Evolutionary conservation across 495 filamentous ascomycete genomes (phyloP).

Genomic region (Aspergillus panamensis): DNA sequence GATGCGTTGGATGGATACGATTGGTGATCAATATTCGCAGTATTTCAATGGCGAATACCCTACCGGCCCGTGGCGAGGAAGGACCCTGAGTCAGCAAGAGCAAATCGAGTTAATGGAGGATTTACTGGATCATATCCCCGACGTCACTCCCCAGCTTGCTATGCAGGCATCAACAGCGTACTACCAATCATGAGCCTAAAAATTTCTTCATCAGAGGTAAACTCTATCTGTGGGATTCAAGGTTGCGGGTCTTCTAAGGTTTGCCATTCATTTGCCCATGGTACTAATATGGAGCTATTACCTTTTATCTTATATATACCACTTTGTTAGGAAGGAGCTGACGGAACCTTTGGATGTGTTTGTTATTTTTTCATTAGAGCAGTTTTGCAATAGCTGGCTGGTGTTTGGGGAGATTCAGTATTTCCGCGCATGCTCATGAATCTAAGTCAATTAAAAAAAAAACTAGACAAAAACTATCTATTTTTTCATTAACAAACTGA

Average conservation of each 20-base stretch:
- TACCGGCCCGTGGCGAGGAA: constrained; percentile 47
- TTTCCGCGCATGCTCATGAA: no score
- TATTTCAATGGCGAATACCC: constrained; percentile 48
- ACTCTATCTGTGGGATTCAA: no score
- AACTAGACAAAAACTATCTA: no score
- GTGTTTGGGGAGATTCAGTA: no score
- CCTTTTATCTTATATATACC: background rate
- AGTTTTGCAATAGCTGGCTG: background rate
- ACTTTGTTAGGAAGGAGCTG: background rate
- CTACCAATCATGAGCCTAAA: constrained; percentile 43
- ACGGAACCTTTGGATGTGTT: background rate
- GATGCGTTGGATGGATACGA: constrained; percentile 40
- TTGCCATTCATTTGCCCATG: background rate
- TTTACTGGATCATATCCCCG: constrained; percentile 58
- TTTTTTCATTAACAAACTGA: no score
- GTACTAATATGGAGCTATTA: background rate
- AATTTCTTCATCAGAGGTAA: no score
- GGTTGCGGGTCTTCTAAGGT: background rate
- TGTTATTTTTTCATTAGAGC: background rate
- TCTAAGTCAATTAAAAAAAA: no score
- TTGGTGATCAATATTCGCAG: constrained; percentile 49
- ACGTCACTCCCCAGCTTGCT: constrained; percentile 40
- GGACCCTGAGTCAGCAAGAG: constrained; percentile 66
- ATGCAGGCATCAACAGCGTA: constrained; percentile 60
- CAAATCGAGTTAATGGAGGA: constrained; percentile 67